Evolutionary conservation across 352 stramenopile species (phyloP).

Genomic region (Phytophthora pinifolia): DNA sequence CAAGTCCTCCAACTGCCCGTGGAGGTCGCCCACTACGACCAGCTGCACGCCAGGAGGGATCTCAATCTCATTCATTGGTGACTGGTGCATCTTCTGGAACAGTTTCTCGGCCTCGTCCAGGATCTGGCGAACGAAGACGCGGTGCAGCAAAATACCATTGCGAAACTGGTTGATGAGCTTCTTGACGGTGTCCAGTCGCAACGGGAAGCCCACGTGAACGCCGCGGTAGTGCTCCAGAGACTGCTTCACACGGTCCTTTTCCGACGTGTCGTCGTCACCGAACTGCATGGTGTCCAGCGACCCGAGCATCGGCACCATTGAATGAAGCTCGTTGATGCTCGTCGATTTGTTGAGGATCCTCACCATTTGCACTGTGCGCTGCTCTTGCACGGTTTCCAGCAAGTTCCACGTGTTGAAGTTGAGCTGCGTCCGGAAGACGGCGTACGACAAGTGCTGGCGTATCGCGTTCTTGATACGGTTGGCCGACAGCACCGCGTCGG

Average conservation of each 20-base stretch:
- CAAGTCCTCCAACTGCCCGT: slow-evolving; percentile 94
- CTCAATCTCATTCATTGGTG: slow-evolving; percentile 73
- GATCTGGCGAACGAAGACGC: slow-evolving; percentile 76
- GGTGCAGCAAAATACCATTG: slow-evolving; percentile 79
- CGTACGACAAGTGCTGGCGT: slow-evolving; percentile 63
- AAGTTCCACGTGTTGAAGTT: slow-evolving; percentile 89
- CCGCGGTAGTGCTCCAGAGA: slow-evolving; percentile 74
- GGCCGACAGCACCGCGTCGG: slow-evolving; percentile 69
- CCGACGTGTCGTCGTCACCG: slow-evolving; percentile 42
- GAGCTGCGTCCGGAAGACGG: slow-evolving; percentile 78
- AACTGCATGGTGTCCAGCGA: slow-evolving; percentile 69
- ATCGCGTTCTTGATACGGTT: slow-evolving; percentile 86
- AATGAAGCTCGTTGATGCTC: slow-evolving; percentile 78
- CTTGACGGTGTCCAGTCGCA: slow-evolving; percentile 77
- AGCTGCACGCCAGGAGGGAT: slow-evolving; percentile 83
- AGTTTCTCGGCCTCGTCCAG: slow-evolving; percentile 66
- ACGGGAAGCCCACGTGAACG: slow-evolving; percentile 68
- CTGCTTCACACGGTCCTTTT: slow-evolving; percentile 59
- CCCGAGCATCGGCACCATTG: slow-evolving; percentile 73
- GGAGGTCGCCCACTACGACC: slow-evolving; percentile 92
- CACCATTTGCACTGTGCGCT: slow-evolving; percentile 83
- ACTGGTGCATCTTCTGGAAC: slow-evolving; percentile 45
- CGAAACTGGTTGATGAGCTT: slow-evolving; percentile 85
- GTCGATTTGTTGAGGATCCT: slow-evolving; percentile 85
- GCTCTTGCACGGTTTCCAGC: slow-evolving; percentile 78